Conservation (phyloP, 2,329 filamentous ascomycete species). For the Thelonectria discophora region DNA sequence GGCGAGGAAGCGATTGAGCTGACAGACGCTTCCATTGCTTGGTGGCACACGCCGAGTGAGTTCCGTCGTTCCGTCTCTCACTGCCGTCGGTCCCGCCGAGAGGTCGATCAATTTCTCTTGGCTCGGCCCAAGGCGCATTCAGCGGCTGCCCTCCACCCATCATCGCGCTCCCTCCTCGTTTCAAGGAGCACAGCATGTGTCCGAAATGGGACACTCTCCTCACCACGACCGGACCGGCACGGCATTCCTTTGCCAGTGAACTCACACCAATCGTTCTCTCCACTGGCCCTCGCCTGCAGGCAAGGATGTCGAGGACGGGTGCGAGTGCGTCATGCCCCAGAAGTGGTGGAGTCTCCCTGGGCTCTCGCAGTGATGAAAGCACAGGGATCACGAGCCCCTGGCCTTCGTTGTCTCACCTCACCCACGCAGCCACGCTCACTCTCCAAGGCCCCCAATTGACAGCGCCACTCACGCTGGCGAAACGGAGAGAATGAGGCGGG, state of each 20-base stretch:
- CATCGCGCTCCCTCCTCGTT: constrained; percentile 26
- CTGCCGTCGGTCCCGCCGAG: constrained; percentile 8
- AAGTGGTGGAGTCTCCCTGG: constrained; percentile 32
- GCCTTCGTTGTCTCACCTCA: constrained; percentile 32
- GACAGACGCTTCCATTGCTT: neutral
- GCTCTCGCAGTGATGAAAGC: no score
- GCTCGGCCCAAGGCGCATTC: constrained; percentile 25
- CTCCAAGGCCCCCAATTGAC: neutral
- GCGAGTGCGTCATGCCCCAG: constrained; percentile 42
- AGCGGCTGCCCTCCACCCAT: constrained; percentile 31
- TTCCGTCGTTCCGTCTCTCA: neutral
- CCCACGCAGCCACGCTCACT: constrained; percentile 34
- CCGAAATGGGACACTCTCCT: constrained; percentile 20
- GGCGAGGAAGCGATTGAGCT: neutral
- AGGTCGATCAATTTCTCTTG: constrained; percentile 9
- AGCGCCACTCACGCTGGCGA: neutral
- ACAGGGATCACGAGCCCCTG: constrained; percentile 35
- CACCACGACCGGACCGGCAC: constrained; percentile 34
- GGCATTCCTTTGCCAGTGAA: constrained; percentile 31
- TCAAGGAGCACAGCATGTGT: constrained; percentile 8
- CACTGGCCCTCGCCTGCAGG: constrained; percentile 28
- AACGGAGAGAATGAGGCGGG: constrained; percentile 12
- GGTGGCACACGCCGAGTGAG: constrained; percentile 12
- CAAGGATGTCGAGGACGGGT: constrained; percentile 36
- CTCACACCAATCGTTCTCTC: constrained; percentile 24